A percentile compares a stretch with the other conserved stretches of the same genome.
Evolutionary conservation across 768 basidiomycete genomes (phyloP).

Genomic region (Fibroporia radiculosa): DNA sequence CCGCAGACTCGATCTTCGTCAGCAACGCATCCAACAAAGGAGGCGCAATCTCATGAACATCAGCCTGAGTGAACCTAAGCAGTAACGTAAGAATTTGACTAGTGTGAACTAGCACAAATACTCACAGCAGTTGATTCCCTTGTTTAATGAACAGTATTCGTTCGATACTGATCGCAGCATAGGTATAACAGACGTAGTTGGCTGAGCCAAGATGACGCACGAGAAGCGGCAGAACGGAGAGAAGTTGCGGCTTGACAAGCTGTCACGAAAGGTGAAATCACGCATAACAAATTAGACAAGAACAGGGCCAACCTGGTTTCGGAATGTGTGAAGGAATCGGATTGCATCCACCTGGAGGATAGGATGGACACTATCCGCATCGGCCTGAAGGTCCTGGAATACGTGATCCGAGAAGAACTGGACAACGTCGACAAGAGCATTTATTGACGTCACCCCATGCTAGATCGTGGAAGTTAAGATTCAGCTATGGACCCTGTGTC

Average conservation of each 20-base stretch:
- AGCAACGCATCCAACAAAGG: slow-evolving; percentile 67
- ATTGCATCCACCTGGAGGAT: slow-evolving; percentile 96
- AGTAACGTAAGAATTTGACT: neutral
- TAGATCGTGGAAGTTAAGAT: slow-evolving; percentile 19
- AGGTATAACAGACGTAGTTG: slow-evolving; percentile 92
- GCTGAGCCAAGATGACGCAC: slow-evolving; percentile 72
- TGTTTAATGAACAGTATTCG: slow-evolving; percentile 88
- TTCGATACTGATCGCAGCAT: slow-evolving; percentile 98
- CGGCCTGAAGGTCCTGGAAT: slow-evolving; percentile 75
- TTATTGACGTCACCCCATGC: slow-evolving; percentile 93
- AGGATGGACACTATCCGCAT: slow-evolving; percentile 63
- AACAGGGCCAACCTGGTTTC: slow-evolving; percentile 90
- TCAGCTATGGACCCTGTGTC: neutral
- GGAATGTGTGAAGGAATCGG: slow-evolving; percentile 88
- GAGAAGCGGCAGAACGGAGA: slow-evolving; percentile 84
- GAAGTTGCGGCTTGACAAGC: slow-evolving; percentile 90
- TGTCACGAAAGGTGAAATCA: slow-evolving; percentile 28
- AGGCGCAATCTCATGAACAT: slow-evolving; percentile 78
- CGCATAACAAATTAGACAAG: neutral
- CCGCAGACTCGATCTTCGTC: slow-evolving; percentile 68
- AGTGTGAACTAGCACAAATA: neutral
- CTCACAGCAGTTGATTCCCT: slow-evolving; percentile 65
- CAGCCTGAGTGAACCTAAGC: slow-evolving; percentile 75
- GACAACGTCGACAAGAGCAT: slow-evolving; percentile 87
- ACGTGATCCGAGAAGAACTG: slow-evolving; percentile 93